Conservation (phyloP, 148 eudicot genomes). For the Rhododendron griersonianum region DNA sequence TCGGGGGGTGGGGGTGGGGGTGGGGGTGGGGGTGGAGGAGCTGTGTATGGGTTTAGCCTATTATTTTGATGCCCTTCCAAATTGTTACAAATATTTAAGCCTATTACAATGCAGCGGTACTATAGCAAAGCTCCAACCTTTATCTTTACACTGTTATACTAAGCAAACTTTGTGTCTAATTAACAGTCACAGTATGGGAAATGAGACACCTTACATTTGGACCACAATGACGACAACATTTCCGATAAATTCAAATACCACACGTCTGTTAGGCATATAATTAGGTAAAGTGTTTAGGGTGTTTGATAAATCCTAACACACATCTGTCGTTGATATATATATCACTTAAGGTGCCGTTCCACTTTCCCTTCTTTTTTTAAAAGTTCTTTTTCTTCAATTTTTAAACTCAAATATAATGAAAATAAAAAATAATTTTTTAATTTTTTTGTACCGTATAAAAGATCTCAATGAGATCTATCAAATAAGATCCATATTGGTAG, state of each 20-base stretch:
- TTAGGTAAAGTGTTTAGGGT: not conserved
- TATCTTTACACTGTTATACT: not conserved
- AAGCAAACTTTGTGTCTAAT: not conserved
- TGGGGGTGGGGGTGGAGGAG: not conserved
- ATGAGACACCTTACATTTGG: not conserved
- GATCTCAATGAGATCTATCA: no score
- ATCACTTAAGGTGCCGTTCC: not conserved
- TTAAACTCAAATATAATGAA: no score
- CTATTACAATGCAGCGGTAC: not conserved
- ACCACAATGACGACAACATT: not conserved
- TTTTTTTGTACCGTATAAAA: no score
- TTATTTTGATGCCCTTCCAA: not conserved
- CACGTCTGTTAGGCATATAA: not conserved
- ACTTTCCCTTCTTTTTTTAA: no score
- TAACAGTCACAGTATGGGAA: not conserved
- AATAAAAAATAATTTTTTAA: no score
- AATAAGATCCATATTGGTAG: no score
- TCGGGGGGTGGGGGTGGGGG: not conserved
- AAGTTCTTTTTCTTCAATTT: no score
- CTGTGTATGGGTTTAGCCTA: not conserved
- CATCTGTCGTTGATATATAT: not conserved
- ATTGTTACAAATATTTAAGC: not conserved
- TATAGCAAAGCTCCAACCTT: not conserved
- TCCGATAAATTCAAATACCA: not conserved
- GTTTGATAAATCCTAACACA: not conserved